Evolutionary conservation across 257 asterid genomes (phyloP).

Genomic region (Nicotiana tabacum): DNA sequence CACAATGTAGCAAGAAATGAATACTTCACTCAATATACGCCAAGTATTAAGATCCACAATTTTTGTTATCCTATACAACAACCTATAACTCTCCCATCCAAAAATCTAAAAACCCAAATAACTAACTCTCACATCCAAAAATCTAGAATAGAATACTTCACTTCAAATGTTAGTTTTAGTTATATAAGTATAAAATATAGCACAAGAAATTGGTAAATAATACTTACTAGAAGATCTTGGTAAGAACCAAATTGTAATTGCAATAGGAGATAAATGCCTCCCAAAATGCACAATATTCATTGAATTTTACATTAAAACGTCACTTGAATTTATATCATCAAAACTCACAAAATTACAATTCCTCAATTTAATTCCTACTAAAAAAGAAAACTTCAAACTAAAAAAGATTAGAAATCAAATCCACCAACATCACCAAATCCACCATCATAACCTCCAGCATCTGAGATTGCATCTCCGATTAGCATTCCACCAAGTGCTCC

Average conservation of each 20-base stretch:
- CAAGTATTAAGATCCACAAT: no score
- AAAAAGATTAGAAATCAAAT: conserved; percentile 38
- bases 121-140: background rate
- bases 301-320: background rate
- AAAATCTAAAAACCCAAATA: background rate
- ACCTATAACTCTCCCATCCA: no score
- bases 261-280: no score
- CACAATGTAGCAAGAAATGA: background rate
- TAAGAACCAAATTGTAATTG: no score
- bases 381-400: background rate
- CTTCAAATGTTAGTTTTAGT: no score
- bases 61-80: no score
- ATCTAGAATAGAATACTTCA: background rate
- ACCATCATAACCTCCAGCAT: conserved; percentile 33
- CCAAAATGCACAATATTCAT: background rate
- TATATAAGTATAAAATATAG: no score
- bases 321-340: background rate
- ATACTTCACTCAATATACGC: background rate
- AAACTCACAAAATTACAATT: background rate
- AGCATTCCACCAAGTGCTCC: conserved; percentile 75
- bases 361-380: background rate
- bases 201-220: no score
- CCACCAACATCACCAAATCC: conserved; percentile 39
- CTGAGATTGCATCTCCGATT: conserved; percentile 68
- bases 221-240: no score